Evolutionary conservation across 176 grass and related monocot species (phyloP).

Genomic region (Avena sativa): DNA sequence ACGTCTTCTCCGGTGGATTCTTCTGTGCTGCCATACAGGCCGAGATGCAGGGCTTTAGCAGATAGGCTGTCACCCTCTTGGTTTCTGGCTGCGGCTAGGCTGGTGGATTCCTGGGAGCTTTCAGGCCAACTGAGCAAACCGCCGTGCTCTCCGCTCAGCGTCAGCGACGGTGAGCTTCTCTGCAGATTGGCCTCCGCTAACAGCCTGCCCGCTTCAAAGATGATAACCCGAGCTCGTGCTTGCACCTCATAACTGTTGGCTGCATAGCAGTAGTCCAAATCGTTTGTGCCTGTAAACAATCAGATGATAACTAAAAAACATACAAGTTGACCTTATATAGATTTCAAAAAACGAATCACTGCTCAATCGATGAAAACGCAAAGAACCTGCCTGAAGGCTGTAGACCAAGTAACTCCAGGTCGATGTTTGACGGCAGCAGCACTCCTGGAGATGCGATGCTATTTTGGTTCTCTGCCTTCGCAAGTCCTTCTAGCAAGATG

Average conservation of each 20-base stretch:
- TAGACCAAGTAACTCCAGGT: conserved; percentile 57
- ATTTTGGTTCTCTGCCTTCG: conserved; percentile 57
- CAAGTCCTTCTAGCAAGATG: conserved; percentile 88
- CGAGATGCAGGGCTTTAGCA: conserved; percentile 63
- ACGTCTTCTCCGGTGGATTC: background rate
- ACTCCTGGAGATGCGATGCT: conserved; percentile 65
- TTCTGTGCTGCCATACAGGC: conserved; percentile 47
- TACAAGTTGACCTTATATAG: background rate
- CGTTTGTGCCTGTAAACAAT: conserved; percentile 51
- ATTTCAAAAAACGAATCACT: no score
- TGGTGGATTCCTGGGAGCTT: conserved; percentile 55
- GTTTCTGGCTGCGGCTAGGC: conserved; percentile 48
- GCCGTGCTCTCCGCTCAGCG: conserved; percentile 59
- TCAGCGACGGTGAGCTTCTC: conserved; percentile 40
- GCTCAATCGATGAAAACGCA: background rate
- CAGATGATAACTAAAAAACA: background rate
- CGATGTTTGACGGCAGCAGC: conserved; percentile 51
- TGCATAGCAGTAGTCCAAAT: conserved; percentile 52
- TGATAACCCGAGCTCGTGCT: conserved; percentile 67
- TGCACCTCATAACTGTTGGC: conserved; percentile 68
- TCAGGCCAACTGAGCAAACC: conserved; percentile 84
- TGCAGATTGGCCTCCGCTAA: conserved; percentile 42
- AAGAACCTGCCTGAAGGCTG: conserved; percentile 66
- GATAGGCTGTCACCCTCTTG: conserved; percentile 51
- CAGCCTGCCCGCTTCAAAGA: conserved; percentile 54